Base-by-base conservation (phyloP, 305 asterid genomes). In the Fraxinus xanthoxyloides region DNA sequence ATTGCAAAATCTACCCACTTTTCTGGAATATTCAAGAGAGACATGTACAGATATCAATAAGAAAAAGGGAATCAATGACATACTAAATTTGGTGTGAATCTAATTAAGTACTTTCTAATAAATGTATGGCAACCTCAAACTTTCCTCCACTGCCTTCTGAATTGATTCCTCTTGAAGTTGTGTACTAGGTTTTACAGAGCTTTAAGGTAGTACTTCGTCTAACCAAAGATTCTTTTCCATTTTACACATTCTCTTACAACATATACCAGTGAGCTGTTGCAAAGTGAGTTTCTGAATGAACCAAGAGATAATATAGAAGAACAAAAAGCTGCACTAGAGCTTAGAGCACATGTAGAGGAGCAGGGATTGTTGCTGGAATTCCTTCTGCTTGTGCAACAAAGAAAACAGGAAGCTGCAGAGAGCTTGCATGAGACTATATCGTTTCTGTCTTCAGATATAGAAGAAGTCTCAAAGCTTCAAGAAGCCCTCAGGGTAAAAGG, bases 341-440 rank as follows among this genome's bases (percentile, higher is more conserved):
- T 96, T 77, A 88, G 92, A 80, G 98, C 94, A 85, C 86, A 87
- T 80, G 93, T 94, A 83, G 98, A 96, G 54, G 98, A 94, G 88
- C 96, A 93, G 56, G 99, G 94, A 84, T 84, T 92, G 90, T 82
- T 96, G 81, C 92, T 96, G 77, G 98, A 96, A 82, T 96, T 96
- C 79, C 93, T 96, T 77, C 85, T 94, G 59, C 87, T 92, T 23
- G 86, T 91, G 74, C 97, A 93, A 76, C 97, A 89, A 84, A 87
- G 90, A 79, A 96, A 94, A 86, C 97, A 91, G 81, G 98, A 94
- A 75, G 89, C 88, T 1, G 90, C 92, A 0, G 90, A 92, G 83
- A 85, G 61, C 80, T 87, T 96, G 85, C 88, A 85, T 1, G 96
- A 93, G 83, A 91, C 89, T n/a, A 83, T 94, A 75, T 91, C 94